Percentiles rank a stretch among this genome's conserved stretches.
These are phyloP conservation scores for Plasmodium cynomolgi DNA, from an alignment of 169 alveolate species.

Conservation along the genomic window DNA sequence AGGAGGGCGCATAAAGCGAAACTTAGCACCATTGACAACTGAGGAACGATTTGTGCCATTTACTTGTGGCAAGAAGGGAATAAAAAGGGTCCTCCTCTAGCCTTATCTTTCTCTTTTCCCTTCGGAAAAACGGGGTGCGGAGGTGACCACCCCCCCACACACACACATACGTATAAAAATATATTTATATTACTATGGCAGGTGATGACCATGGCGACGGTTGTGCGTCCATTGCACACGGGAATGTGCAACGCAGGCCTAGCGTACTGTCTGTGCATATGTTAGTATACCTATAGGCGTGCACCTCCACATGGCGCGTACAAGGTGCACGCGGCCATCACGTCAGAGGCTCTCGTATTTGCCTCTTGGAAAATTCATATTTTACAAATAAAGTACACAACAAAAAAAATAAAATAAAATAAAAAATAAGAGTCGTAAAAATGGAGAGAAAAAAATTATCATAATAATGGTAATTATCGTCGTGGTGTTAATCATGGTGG, in stretches of 20 bases:
- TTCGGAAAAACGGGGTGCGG: not conserved
- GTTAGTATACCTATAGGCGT: not conserved
- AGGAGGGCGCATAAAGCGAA: not conserved
- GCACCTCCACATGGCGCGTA: not conserved
- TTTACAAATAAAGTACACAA: constrained; percentile 20
- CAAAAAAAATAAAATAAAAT: constrained; percentile 22
- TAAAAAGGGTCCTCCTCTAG: not conserved
- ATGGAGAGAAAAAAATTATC: not conserved
- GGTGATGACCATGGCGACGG: not conserved
- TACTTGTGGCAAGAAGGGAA: not conserved
- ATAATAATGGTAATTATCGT: not conserved
- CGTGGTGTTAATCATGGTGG: not conserved
- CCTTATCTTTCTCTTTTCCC: not conserved
- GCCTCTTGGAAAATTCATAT: not conserved
- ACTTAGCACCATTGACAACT: not conserved
- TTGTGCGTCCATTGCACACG: not conserved
- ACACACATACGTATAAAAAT: not conserved
- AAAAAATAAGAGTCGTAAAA: not conserved
- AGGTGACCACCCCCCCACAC: not conserved
- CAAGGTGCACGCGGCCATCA: not conserved
- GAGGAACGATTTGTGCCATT: not conserved
- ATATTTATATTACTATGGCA: constrained; percentile 4
- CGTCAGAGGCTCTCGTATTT: not conserved
- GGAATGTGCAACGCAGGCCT: not conserved
- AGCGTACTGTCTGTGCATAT: not conserved